These are phyloP conservation scores for Brassica nigra DNA, from an alignment of 345 rosid species.

Conservation along the genomic window DNA sequence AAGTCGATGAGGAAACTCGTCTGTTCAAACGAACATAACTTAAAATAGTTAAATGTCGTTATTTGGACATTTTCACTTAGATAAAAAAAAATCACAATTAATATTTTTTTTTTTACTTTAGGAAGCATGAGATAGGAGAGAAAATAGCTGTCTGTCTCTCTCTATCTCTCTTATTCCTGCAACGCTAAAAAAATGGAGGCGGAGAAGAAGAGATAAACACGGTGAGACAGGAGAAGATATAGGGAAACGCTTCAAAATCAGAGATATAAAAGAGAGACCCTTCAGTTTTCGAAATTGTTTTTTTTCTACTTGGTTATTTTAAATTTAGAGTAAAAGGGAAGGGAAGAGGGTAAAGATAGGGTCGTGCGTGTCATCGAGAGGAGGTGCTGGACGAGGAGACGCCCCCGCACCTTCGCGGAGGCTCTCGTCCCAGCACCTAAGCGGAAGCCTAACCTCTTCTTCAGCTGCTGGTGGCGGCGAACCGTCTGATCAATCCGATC, in stretches of 20 bases:
- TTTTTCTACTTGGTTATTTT: background rate
- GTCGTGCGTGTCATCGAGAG: slow-evolving; percentile 44
- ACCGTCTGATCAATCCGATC: slow-evolving; percentile 35
- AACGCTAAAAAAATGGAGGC: slow-evolving; percentile 37
- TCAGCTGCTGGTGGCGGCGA: slow-evolving; percentile 27
- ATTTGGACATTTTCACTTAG: background rate
- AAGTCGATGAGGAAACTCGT: too few relatives aligned
- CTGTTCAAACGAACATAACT: too few relatives aligned
- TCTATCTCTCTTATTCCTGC: background rate
- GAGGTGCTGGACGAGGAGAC: slow-evolving; percentile 36
- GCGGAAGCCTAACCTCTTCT: slow-evolving; percentile 24
- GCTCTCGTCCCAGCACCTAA: slow-evolving; percentile 43
- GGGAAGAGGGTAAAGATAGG: slow-evolving; percentile 43
- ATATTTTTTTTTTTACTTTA: background rate
- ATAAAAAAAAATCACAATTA: background rate
- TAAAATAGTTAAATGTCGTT: background rate
- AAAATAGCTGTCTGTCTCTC: background rate
- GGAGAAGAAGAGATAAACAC: slow-evolving; percentile 7
- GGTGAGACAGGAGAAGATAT: slow-evolving; percentile 35
- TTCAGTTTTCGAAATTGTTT: background rate
- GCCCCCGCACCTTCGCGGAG: slow-evolving; percentile 46
- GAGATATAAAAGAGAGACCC: background rate
- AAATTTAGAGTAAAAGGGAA: background rate
- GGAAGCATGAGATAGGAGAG: background rate
- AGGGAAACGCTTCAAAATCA: background rate